Evolutionary conservation across 495 filamentous ascomycete species (phyloP), one percentile per base, ranked within the genome.

Genomic region (Annulohypoxylon moriforme): DNA sequence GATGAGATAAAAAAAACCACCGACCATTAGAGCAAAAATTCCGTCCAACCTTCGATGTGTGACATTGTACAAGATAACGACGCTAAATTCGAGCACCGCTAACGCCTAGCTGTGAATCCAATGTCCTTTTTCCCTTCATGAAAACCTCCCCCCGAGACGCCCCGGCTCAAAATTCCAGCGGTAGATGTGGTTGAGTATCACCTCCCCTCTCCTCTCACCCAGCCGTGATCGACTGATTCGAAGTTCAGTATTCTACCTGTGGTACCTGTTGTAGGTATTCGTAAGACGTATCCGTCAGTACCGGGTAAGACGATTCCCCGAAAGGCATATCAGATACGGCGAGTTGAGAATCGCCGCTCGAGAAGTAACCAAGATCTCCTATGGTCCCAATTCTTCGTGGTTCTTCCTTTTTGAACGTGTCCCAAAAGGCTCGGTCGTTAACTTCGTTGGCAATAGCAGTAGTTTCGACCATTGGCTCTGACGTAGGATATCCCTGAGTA

Each of bases 361-460:
- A 77, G 63, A 84, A 84, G 56, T 77, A 76, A 47, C 79, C 77
- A 3, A 83, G 72, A 14, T 81, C 80, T 1, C 82, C 82, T 7
- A 81, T 80, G 27, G 66, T 65, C 25, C 61, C 74, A 56, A 67
- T 70, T 29, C 81, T 78, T 73, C 67, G 80, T 13, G 62, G 64
- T 61, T 81, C 76, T 60, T 79, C 76, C 18, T 75, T 68, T 7
- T 73, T 69, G 14, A 84, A 63, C 10, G 74, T 74, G 8, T 74
- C 67, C 44, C 60, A 65, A 9, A 79, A 74, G 22, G 56, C 61
- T n/a, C 25, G 60, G 7, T 76, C 70, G 58, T 72, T 36, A n/a
- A 50, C 42, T 25, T 70, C 60, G 24, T 47, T 46, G 33, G 81
- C 74, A 16, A 60, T 38, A 3, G 73, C 60, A 34, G 74, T 49